These are phyloP conservation scores for Jaltomata sinuosa DNA, from an alignment of 257 asterid species.

Conservation along the genomic window DNA sequence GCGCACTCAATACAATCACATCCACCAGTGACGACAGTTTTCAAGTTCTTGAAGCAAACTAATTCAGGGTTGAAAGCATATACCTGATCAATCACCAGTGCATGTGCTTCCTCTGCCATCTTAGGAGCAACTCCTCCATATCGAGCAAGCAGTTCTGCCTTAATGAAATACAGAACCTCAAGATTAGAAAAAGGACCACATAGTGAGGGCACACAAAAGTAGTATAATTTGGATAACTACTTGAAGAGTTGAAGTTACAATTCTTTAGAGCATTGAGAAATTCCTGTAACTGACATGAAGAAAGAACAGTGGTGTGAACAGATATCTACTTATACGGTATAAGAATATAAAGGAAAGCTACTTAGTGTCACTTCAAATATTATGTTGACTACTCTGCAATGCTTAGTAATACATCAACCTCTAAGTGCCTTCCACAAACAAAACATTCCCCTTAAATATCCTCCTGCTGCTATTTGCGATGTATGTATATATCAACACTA, in stretches of 20 bases:
- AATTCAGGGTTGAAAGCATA: neutral
- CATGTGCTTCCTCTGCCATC: conserved; percentile 98
- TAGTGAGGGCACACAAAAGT: neutral
- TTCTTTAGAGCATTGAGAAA: neutral
- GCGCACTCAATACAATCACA: neutral
- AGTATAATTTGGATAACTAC: neutral
- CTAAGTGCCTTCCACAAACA: neutral
- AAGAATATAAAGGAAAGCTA: neutral
- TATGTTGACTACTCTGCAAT: neutral
- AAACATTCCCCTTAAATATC: neutral
- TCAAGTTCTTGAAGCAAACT: neutral
- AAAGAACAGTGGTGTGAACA: neutral
- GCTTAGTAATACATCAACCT: neutral
- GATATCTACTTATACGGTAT: neutral
- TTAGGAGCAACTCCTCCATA: conserved; percentile 99
- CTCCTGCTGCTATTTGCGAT: neutral
- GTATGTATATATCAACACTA: neutral
- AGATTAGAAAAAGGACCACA: neutral
- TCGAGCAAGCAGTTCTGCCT: conserved; percentile 84
- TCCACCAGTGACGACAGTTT: neutral
- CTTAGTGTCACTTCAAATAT: neutral
- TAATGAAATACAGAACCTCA: conserved; percentile 11
- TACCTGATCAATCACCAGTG: conserved; percentile 87
- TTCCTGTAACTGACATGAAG: neutral
- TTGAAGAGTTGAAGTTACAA: neutral